Evolutionary conservation across 768 basidiomycete genomes (phyloP).

Genomic region (Trametes villosa): DNA sequence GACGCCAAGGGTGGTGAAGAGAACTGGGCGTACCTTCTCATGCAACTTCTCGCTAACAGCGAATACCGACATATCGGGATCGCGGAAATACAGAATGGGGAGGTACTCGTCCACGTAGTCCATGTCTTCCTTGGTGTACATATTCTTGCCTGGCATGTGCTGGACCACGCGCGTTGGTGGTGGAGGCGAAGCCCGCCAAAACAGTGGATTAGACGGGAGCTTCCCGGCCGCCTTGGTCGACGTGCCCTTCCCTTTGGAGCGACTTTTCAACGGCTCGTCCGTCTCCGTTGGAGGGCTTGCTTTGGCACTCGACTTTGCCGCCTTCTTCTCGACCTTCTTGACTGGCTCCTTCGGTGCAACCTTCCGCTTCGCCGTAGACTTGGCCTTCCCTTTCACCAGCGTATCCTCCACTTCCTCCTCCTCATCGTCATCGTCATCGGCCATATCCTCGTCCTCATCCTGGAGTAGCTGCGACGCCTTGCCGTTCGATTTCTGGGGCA

Average conservation of each 20-base stretch:
- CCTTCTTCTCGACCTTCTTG: not conserved
- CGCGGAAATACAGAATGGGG: conserved; percentile 49
- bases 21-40: conserved; percentile 51
- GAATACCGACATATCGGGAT: conserved; percentile 47
- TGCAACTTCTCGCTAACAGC: conserved; percentile 45
- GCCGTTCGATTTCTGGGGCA: not conserved
- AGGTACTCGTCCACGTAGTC: conserved; percentile 52
- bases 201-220: not conserved
- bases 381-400: not conserved
- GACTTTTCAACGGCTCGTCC: not conserved
- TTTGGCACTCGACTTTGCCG: not conserved
- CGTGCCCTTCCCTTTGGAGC: not conserved
- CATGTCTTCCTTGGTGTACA: conserved; percentile 55
- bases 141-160: conserved; percentile 17
- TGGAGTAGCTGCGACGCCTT: not conserved
- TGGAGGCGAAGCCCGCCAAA: conserved; percentile 18
- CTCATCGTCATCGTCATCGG: conserved; percentile 5
- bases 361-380: not conserved
- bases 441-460: not conserved
- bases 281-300: not conserved
- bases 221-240: not conserved
- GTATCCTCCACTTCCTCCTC: not conserved
- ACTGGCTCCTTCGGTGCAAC: not conserved
- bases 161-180: conserved; percentile 19
- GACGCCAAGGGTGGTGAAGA: no score